Conservation (phyloP, 208 protist genomes). For the Leptomonas seymouri region DNA sequence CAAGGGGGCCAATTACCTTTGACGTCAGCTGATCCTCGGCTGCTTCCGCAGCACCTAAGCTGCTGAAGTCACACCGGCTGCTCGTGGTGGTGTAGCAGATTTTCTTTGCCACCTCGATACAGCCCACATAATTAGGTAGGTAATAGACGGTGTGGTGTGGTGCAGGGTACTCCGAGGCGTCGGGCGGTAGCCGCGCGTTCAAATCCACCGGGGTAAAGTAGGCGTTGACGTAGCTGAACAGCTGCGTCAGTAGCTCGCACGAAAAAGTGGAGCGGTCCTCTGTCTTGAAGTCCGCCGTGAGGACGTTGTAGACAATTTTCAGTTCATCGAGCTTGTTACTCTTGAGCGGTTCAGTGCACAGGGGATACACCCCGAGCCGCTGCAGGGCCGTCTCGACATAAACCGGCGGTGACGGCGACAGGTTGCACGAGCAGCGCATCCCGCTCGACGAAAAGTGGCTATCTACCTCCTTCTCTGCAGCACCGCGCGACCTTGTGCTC, state of each 20-base stretch:
- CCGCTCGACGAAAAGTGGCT: not conserved
- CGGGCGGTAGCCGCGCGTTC: conserved; percentile 3
- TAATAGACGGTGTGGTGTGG: conserved; percentile 30
- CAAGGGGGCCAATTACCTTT: conserved; percentile 14
- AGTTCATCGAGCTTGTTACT: conserved; percentile 32
- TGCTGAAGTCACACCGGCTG: not conserved
- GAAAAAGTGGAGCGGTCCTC: conserved; percentile 59
- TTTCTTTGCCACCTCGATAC: conserved; percentile 27
- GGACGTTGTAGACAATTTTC: conserved; percentile 52
- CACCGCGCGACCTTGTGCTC: conserved; percentile 4
- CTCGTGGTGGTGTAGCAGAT: conserved; percentile 29
- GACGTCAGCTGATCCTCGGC: conserved; percentile 9
- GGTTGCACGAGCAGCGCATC: not conserved
- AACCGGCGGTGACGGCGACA: conserved; percentile 31
- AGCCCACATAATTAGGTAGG: conserved; percentile 32
- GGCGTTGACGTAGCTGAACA: conserved; percentile 63
- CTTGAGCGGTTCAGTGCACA: conserved; percentile 31
- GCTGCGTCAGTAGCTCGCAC: conserved; percentile 43
- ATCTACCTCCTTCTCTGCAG: conserved; percentile 4
- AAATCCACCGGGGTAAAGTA: conserved; percentile 54
- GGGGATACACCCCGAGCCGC: conserved; percentile 36
- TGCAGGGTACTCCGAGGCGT: not conserved
- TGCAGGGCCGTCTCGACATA: conserved; percentile 38
- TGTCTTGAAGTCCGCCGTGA: conserved; percentile 52
- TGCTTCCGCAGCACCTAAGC: not conserved